Conservation (phyloP, 2,329 filamentous ascomycete genomes). For the Penicillium sp. region DNA sequence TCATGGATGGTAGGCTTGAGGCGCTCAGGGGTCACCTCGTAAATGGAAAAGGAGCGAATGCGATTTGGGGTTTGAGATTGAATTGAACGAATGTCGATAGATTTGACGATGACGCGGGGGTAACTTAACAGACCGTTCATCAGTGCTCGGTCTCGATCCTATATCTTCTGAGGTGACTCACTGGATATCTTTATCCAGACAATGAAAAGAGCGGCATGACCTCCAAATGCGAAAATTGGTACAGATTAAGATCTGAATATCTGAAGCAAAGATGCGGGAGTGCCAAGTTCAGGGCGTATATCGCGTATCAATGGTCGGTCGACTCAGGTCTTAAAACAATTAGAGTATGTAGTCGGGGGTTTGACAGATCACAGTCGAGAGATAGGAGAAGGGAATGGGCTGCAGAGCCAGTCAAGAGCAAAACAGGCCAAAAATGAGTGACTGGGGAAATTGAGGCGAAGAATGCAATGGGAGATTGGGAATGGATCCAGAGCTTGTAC, state of each 20-base stretch:
- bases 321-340: neutral
- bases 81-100: conserved; percentile 5
- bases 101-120: neutral
- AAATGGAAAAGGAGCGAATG: neutral
- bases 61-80: neutral
- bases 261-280: neutral
- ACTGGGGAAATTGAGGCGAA: conserved; percentile 8
- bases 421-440: conserved; percentile 1
- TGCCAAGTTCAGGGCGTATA: neutral
- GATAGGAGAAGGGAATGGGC: neutral
- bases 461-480: conserved; percentile 15
- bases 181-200: conserved; percentile 17
- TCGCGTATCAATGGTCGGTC: neutral
- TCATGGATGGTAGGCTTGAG: conserved; percentile 17
- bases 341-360: neutral
- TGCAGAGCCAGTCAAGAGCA: neutral
- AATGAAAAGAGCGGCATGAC: conserved; percentile 23
- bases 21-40: neutral
- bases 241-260: conserved; percentile 1
- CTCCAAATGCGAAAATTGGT: conserved; percentile 9
- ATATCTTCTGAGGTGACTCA: conserved; percentile 11
- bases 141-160: neutral
- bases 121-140: neutral
- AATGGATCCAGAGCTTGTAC: conserved; percentile 9
- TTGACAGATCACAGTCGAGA: conserved; percentile 3